These are phyloP conservation scores for Pelagomonas calceolata DNA, from an alignment of 108 stramenopile genomes.

Conservation along the genomic window DNA sequence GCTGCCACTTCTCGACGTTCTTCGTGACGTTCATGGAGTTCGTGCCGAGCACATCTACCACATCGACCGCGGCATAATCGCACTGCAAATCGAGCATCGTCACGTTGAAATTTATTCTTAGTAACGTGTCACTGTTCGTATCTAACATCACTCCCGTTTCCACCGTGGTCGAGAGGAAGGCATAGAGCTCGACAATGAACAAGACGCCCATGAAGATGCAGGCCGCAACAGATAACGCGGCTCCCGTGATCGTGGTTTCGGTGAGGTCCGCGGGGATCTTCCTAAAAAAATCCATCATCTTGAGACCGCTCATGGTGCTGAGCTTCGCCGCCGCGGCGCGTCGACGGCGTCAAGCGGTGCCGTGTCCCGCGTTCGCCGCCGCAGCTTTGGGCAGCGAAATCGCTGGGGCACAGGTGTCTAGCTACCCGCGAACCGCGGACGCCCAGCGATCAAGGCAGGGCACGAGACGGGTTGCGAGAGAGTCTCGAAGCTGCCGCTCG, in stretches of 20 bases:
- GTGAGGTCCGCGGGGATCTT: conserved; percentile 10
- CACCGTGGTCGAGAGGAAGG: conserved; percentile 54
- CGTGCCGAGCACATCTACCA: conserved; percentile 38
- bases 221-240: neutral
- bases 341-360: too few relatives aligned
- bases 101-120: conserved; percentile 80
- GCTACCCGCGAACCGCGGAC: too few relatives aligned
- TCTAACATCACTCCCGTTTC: conserved; percentile 63
- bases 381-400: too few relatives aligned
- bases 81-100: conserved; percentile 76
- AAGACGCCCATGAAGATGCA: conserved; percentile 64
- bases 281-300: conserved; percentile 8
- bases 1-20: conserved; percentile 80
- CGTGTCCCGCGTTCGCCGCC: too few relatives aligned
- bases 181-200: conserved; percentile 70
- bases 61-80: conserved; percentile 69
- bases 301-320: too few relatives aligned
- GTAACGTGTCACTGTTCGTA: conserved; percentile 42
- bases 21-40: conserved; percentile 87
- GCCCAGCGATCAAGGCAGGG: too few relatives aligned
- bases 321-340: too few relatives aligned
- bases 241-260: neutral
- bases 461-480: too few relatives aligned
- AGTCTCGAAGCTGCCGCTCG: too few relatives aligned
- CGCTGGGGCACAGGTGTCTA: too few relatives aligned